Conservation (phyloP, 2,329 filamentous ascomycete species). For the Neofusicoccum cordaticola region DNA sequence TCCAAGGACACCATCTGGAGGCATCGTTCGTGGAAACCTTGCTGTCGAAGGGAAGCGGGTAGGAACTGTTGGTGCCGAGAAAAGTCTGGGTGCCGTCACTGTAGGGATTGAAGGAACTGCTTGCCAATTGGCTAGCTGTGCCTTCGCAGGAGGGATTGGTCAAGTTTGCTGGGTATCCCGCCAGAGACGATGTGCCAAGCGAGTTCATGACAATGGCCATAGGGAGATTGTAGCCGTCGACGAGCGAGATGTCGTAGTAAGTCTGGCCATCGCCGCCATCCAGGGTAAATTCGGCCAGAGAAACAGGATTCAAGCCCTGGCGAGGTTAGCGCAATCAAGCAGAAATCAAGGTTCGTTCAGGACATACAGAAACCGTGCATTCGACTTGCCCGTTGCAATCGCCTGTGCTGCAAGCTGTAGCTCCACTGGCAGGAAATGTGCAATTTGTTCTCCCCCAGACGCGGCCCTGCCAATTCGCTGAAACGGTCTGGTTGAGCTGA, state of each 20-base stretch:
- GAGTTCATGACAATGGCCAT: constrained; percentile 55
- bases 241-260: constrained; percentile 81
- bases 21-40: constrained; percentile 57
- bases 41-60: constrained; percentile 66
- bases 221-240: constrained; percentile 81
- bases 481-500: constrained; percentile 62
- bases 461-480: constrained; percentile 74
- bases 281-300: constrained; percentile 77
- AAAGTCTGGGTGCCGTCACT: constrained; percentile 47
- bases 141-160: constrained; percentile 76
- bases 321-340: background rate
- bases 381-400: constrained; percentile 71
- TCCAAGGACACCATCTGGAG: constrained; percentile 75
- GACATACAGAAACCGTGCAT: constrained; percentile 66
- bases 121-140: constrained; percentile 59
- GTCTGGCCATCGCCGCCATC: constrained; percentile 65
- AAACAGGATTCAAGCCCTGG: constrained; percentile 71
- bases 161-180: constrained; percentile 68
- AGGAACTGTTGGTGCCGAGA: constrained; percentile 62
- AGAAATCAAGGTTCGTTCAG: constrained; percentile 19
- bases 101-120: constrained; percentile 47
- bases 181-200: constrained; percentile 59
- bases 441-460: constrained; percentile 85
- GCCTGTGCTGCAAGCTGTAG: constrained; percentile 66
- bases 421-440: constrained; percentile 57